Base-by-base conservation (phyloP, 108 stramenopile genomes). In the Discostella pseudostelligera region DNA sequence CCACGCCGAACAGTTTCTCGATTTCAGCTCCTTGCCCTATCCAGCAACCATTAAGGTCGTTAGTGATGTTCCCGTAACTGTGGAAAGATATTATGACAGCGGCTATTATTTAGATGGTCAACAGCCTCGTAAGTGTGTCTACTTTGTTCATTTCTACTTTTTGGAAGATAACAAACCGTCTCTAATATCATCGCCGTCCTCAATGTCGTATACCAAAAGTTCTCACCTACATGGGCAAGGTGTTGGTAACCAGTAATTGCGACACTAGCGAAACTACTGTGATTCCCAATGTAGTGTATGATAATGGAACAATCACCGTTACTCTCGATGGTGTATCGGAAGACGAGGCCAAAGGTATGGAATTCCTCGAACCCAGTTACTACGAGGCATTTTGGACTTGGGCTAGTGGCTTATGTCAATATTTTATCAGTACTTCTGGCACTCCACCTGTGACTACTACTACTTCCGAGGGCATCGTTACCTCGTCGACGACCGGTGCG, bases 181-280 rank as follows among this genome's bases (percentile, higher is more conserved):
- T 3, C 32, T 8, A 56, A 39, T 20, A 20, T 51, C 20, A 36
- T 8, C 47, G 22, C 44, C 8, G 19, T 26, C 12, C 25, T 50
- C 25, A 20, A 3, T 42, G 9, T 8, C 11, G 13, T 26, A 0
- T 17, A 0, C 0, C 43, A 8, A 55, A 25, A 35, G 59, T 78
- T 20, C 21, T 44, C 0, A 8, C 11, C 4, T 47, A 74, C 12
- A 20, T 62, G 4, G 78, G 36, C 39, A 74, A 74, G 55, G 56
- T 78, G 1, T n/a, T 72, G 1, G 63, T 80, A 9, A 80, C 75
- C 0, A 66, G 63, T 29, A 49, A 80, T 64, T 80, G 79, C 54
- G 56, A 70, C 32, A 58, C 79, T 0, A 40, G 44, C 14, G 57
- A 76, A 22, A 73, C 72, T 4, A 45, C 16, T 6, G 26, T 69